These are phyloP conservation scores for Neurospora sp. DNA, from an alignment of 495 filamentous ascomycete species.

Conservation along the genomic window DNA sequence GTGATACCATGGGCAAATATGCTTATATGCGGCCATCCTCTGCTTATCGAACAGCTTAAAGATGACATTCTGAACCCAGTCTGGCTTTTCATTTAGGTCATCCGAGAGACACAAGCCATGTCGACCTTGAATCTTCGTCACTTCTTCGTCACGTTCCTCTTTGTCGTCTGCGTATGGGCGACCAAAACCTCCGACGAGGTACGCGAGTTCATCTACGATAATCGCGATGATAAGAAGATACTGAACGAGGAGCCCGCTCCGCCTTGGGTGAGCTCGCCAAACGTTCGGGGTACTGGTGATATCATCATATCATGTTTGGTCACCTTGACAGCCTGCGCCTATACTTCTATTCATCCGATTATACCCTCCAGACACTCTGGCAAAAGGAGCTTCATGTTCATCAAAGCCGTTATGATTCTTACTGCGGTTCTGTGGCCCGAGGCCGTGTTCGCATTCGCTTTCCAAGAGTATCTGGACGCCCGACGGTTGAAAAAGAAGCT, in stretches of 20 bases:
- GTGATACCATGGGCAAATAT: background rate
- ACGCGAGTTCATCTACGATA: background rate
- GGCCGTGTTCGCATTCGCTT: background rate
- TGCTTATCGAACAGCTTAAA: too few relatives aligned
- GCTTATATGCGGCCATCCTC: background rate
- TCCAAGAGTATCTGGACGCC: background rate
- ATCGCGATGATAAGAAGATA: background rate
- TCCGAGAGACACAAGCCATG: background rate
- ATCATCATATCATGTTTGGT: background rate
- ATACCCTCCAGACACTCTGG: background rate
- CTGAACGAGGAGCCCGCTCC: background rate
- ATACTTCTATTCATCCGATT: background rate
- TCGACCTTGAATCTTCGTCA: background rate
- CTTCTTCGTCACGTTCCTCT: background rate
- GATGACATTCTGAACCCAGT: too few relatives aligned
- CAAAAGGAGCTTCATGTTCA: background rate
- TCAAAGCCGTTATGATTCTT: background rate
- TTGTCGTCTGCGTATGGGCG: background rate
- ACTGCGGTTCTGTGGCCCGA: background rate
- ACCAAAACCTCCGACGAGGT: background rate
- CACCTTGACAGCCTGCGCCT: background rate
- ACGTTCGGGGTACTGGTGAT: background rate
- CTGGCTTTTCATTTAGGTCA: background rate
- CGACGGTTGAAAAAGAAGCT: background rate
- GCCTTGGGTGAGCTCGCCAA: background rate